phyloP scores from a whole-genome alignment of 2,329 filamentous ascomycete species.

The Cercospora sp. region DNA sequence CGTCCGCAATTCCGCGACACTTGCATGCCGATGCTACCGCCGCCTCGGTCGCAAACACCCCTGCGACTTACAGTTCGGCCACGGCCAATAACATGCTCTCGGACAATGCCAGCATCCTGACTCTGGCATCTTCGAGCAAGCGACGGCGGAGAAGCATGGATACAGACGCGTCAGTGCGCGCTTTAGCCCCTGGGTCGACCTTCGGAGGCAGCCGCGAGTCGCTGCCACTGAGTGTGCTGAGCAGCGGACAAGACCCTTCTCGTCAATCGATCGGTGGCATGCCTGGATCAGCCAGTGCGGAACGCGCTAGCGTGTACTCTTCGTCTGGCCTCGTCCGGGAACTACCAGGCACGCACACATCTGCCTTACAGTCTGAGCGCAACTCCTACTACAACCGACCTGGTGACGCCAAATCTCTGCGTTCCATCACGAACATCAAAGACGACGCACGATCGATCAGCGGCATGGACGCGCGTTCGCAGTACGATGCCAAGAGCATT shows the following conservation, averaged over 20 bases:
- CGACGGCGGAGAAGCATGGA: constrained; percentile 77
- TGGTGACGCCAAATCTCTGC: constrained; percentile 39
- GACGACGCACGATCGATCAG: constrained; percentile 29
- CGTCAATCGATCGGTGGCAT: constrained; percentile 57
- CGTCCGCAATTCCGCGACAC: constrained; percentile 72
- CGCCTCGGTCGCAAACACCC: constrained; percentile 16
- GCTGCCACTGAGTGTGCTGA: constrained; percentile 75
- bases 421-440: constrained; percentile 36
- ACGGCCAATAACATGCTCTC: constrained; percentile 80
- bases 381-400: constrained; percentile 74
- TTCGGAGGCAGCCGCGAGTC: constrained; percentile 81
- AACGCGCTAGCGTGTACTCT: constrained; percentile 75
- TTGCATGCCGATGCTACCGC: constrained; percentile 52
- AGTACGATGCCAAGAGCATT: constrained; percentile 32
- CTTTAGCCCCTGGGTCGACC: constrained; percentile 77
- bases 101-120: constrained; percentile 84
- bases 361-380: constrained; percentile 70
- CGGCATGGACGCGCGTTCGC: constrained; percentile 46
- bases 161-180: constrained; percentile 81
- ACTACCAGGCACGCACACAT: constrained; percentile 47
- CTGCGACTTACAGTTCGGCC: constrained; percentile 67
- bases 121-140: constrained; percentile 79
- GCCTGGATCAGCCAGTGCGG: constrained; percentile 51
- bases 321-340: constrained; percentile 47
- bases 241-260: constrained; percentile 54